phyloP scores from a whole-genome alignment of 129 eudicot genomes.

The Sambucus nigra region DNA sequence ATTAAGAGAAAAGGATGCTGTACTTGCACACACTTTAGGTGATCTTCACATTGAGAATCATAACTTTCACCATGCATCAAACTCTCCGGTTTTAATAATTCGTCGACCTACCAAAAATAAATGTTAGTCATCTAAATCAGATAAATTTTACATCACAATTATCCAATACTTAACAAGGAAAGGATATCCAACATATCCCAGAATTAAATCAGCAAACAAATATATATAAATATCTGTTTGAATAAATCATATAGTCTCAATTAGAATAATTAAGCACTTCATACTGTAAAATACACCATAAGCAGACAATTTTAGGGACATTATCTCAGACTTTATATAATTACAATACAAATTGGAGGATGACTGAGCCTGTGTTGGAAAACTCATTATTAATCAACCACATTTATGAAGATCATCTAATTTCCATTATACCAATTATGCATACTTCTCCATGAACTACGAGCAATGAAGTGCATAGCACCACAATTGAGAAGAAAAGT shows the following conservation, averaged over 20 bases:
- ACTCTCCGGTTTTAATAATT: constrained; percentile 23
- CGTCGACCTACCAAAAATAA: constrained; percentile 16
- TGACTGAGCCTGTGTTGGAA: not conserved
- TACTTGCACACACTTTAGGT: constrained; percentile 47
- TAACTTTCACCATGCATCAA: constrained; percentile 18
- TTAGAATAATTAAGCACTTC: not conserved
- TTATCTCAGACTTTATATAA: not conserved
- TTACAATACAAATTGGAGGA: not conserved
- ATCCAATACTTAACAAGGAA: constrained; percentile 2
- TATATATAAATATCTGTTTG: not conserved
- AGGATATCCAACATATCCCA: not conserved
- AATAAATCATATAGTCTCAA: not conserved
- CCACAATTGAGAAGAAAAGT: too few species aligned
- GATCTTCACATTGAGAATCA: constrained; percentile 36
- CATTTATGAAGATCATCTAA: not conserved
- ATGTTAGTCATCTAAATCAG: not conserved
- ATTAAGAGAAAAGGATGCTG: constrained; percentile 15
- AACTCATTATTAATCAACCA: not conserved
- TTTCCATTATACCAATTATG: not conserved
- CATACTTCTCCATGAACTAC: constrained; percentile 1
- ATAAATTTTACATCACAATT: too few species aligned
- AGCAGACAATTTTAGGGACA: not conserved
- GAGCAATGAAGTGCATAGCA: too few species aligned
- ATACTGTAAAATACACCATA: not conserved
- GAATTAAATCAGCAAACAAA: not conserved